phyloP scores from a whole-genome alignment of 2,329 filamentous ascomycete species.

The Talaromyces verruculosus region DNA sequence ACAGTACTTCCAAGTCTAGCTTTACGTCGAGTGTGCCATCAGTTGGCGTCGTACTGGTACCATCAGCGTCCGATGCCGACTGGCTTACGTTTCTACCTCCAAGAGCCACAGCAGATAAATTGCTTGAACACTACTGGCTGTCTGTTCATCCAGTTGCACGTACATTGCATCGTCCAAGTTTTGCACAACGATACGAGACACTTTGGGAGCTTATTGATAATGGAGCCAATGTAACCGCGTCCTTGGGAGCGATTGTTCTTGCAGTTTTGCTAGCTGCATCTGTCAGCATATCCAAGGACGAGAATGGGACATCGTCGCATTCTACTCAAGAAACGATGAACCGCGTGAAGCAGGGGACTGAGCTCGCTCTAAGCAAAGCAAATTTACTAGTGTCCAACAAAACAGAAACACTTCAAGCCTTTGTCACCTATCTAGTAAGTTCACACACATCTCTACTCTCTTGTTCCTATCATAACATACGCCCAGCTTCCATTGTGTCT shows the following conservation, averaged over 20 bases:
- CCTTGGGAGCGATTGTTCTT: conserved; percentile 68
- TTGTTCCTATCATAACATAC: background rate
- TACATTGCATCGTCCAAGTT: conserved; percentile 65
- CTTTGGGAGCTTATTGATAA: conserved; percentile 65
- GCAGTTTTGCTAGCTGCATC: conserved; percentile 67
- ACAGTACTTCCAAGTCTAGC: background rate
- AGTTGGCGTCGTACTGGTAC: background rate
- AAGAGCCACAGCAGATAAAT: conserved; percentile 42
- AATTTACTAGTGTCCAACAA: conserved; percentile 70
- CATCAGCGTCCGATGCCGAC: background rate
- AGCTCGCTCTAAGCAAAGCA: conserved; percentile 65
- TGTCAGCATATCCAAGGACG: conserved; percentile 62
- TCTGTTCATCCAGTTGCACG: conserved; percentile 68
- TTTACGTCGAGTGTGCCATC: background rate
- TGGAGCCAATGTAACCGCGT: conserved; percentile 61
- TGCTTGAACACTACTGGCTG: conserved; percentile 66
- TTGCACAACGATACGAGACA: conserved; percentile 61
- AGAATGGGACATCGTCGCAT: conserved; percentile 31
- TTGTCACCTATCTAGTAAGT: conserved; percentile 70
- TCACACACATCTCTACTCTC: background rate
- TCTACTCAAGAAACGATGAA: background rate
- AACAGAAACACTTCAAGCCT: conserved; percentile 70
- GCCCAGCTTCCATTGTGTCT: conserved; percentile 68
- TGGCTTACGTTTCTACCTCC: background rate
- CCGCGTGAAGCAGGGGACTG: conserved; percentile 64